These are phyloP conservation scores for Metschnikowia kunwiensis DNA, from an alignment of 805 yeast species.

Conservation along the genomic window DNA sequence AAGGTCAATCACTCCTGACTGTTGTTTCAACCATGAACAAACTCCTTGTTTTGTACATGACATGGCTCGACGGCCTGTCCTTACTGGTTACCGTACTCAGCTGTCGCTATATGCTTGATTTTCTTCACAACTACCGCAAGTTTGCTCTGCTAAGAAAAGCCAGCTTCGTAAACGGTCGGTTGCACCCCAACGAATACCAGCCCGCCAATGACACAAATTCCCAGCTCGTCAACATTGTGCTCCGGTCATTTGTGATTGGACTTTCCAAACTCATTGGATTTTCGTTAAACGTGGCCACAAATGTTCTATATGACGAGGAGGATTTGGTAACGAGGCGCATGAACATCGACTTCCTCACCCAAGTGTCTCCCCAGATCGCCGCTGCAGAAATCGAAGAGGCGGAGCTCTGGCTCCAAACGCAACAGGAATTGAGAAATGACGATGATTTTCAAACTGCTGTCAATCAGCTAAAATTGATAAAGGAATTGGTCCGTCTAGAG, in stretches of 20 bases:
- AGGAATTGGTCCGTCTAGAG: constrained; percentile 22
- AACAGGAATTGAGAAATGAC: constrained; percentile 12
- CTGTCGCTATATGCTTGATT: constrained; percentile 65
- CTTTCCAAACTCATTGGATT: constrained; percentile 52
- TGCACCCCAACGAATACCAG: constrained; percentile 6
- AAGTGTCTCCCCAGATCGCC: constrained; percentile 23
- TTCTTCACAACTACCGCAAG: constrained; percentile 41
- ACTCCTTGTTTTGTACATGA: constrained; percentile 51
- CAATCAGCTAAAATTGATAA: constrained; percentile 28
- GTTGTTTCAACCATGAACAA: constrained; percentile 53
- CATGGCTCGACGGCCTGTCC: constrained; percentile 77
- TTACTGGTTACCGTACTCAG: constrained; percentile 75
- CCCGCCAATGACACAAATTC: constrained; percentile 7
- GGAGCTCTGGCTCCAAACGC: constrained; percentile 29
- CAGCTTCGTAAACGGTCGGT: constrained; percentile 10
- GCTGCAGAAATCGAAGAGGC: constrained; percentile 32
- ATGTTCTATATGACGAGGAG: constrained; percentile 72
- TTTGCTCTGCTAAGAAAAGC: constrained; percentile 12
- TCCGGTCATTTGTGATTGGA: constrained; percentile 51
- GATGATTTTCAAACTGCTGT: constrained; percentile 9
- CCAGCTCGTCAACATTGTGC: constrained; percentile 46
- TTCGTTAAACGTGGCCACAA: constrained; percentile 45
- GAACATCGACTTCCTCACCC: constrained; percentile 41
- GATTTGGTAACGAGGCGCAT: constrained; percentile 65
- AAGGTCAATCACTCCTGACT: constrained; percentile 34